Evolutionary conservation across 31 red algal genomes (phyloP).

Genomic region (Asparagopsis taxiformis): DNA sequence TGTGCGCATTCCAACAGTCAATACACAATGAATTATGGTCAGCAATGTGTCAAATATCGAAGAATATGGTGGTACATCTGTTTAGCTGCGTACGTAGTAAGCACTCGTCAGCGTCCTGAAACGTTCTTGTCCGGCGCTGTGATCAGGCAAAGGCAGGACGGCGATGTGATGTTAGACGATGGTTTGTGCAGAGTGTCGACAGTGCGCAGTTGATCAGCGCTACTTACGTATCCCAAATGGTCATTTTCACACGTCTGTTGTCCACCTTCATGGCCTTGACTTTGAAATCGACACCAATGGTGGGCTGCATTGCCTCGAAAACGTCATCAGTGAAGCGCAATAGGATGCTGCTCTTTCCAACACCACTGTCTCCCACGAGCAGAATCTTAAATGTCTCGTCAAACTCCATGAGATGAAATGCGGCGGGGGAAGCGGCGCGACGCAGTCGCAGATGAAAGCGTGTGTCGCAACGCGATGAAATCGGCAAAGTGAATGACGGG

Average conservation of each 20-base stretch:
- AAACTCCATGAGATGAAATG: slow-evolving; percentile 40
- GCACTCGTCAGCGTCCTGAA: slow-evolving; percentile 89
- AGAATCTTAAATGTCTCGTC: slow-evolving; percentile 95
- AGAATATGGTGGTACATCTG: too few species aligned
- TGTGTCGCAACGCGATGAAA: neutral
- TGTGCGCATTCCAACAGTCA: too few species aligned
- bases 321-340: slow-evolving; percentile 92
- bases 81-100: slow-evolving; percentile 60
- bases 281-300: slow-evolving; percentile 98
- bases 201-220: too few species aligned
- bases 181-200: too few species aligned
- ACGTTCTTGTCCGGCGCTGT: slow-evolving; percentile 90
- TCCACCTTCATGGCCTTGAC: slow-evolving; percentile 78
- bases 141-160: too few species aligned
- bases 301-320: slow-evolving; percentile 88
- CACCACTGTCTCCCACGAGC: slow-evolving; percentile 74
- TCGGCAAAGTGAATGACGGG: neutral
- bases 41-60: slow-evolving; percentile 6
- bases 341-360: slow-evolving; percentile 92
- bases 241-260: slow-evolving; percentile 89
- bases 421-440: neutral
- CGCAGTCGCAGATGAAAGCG: neutral
- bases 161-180: too few species aligned
- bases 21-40: too few species aligned
- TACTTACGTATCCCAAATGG: slow-evolving; percentile 87